Base-by-base conservation (phyloP, 2,329 filamentous ascomycete species). In the Calycina herbarum region DNA sequence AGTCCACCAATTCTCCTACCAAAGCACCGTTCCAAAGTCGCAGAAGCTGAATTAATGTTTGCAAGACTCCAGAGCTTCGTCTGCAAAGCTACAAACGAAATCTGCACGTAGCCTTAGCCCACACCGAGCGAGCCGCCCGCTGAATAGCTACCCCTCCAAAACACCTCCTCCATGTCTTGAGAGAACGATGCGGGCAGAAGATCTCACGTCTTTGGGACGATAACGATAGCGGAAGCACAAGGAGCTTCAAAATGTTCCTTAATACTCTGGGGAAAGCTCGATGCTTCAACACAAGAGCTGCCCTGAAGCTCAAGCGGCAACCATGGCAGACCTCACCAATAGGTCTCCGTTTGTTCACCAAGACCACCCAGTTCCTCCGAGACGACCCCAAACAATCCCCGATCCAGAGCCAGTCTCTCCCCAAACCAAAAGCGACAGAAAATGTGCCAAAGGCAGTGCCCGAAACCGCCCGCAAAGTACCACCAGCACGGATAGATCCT, bases 401-500 rank as follows among this genome's bases (percentile, higher is more conserved):
- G 10, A 62, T 69, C 17, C 68, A 70, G 31, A 69, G 59, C 15
- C 69, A 73, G 61, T 67, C 67, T 65, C 68, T 69, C 42, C 64
- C 66, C 62, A 64, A 68, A 38, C 58, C 70, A 7, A 64, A 63
- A 68, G 65, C 67, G 57, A 64, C 67, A 17, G 72, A 72, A 31
- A 66, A 69, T 60, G 57, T 65, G 20, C 68, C 72, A 20, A 68
- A 69, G 2, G 69, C 62, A 29, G 71, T 68, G 48, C 69, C 71
- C 57, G 72, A 73, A 42, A 70, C 65, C 51, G 71, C 69, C 13
- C 64, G 69, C 57, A 74, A 68, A 29, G 60, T 69, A 40, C 42
- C 62, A 17, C 67, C 68, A 51, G 69, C 67, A 35, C 72, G 73
- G 27, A 79, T 79, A 66, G 87, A 89, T 71, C 83, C 86, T 35